These are phyloP conservation scores for Aspergillus japonicus DNA, from an alignment of 2,329 filamentous ascomycete genomes.

Conservation along the genomic window DNA sequence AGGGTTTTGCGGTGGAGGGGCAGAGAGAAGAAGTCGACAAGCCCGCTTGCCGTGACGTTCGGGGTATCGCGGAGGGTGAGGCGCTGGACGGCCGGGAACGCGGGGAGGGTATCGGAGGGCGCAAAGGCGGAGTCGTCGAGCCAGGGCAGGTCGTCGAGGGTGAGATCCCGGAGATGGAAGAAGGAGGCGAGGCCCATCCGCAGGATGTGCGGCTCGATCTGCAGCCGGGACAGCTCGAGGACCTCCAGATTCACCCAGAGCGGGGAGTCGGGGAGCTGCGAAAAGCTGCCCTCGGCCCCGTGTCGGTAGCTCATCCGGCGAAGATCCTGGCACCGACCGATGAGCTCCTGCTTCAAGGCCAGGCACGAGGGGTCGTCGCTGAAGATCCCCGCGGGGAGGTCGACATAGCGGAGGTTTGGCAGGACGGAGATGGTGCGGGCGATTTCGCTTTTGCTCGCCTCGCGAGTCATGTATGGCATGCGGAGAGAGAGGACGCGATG, in stretches of 20 bases:
- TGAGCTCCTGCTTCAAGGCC: constrained; percentile 77
- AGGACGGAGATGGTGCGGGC: constrained; percentile 82
- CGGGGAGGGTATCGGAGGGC: constrained; percentile 62
- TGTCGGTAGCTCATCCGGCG: constrained; percentile 83
- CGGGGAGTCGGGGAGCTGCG: constrained; percentile 61
- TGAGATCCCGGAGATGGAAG: constrained; percentile 68
- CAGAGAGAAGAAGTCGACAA: constrained; percentile 66
- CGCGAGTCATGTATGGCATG: constrained; percentile 90
- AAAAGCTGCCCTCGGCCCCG: constrained; percentile 76
- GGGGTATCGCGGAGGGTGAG: constrained; percentile 71
- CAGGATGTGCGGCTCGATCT: constrained; percentile 48
- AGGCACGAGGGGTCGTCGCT: constrained; percentile 73
- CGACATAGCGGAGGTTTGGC: constrained; percentile 82
- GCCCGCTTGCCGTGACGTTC: constrained; percentile 68
- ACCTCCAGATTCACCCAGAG: constrained; percentile 45
- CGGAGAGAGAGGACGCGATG: constrained; percentile 75
- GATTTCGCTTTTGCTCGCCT: constrained; percentile 79
- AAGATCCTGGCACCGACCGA: constrained; percentile 77
- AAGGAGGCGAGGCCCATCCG: constrained; percentile 70
- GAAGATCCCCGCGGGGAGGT: constrained; percentile 85
- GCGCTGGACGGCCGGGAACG: constrained; percentile 72
- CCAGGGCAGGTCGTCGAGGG: constrained; percentile 66
- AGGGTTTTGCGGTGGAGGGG: constrained; percentile 61
- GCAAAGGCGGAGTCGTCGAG: constrained; percentile 77
- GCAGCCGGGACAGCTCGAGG: constrained; percentile 40